Conservation (phyloP, 2,329 filamentous ascomycete genomes). For the Akanthomyces uredinophilus region DNA sequence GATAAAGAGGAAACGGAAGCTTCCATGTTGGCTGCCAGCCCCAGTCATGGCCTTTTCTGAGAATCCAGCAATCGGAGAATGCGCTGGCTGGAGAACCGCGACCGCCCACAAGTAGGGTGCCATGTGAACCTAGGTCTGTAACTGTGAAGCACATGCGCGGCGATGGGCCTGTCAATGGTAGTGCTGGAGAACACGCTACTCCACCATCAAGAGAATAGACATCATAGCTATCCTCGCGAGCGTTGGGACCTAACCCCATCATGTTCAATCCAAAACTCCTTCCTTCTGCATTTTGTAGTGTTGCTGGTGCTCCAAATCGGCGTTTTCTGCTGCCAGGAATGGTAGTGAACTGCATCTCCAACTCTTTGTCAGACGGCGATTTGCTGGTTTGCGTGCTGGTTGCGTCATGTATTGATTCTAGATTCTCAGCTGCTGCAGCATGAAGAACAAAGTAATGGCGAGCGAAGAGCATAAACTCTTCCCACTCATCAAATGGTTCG, state of each 20-base stretch:
- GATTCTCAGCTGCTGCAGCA: constrained; percentile 35
- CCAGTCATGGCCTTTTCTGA: constrained; percentile 42
- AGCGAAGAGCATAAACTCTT: constrained; percentile 82
- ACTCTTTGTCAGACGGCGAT: neutral
- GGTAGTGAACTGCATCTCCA: neutral
- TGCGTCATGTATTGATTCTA: neutral
- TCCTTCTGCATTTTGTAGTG: constrained; percentile 33
- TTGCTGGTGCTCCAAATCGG: constrained; percentile 56
- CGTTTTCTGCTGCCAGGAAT: constrained; percentile 31
- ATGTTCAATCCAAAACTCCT: constrained; percentile 40
- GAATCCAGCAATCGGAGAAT: constrained; percentile 71
- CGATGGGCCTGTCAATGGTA: constrained; percentile 27
- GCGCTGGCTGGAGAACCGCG: constrained; percentile 68
- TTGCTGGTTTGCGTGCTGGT: too few species aligned
- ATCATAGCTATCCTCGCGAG: constrained; percentile 46
- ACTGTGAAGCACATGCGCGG: constrained; percentile 70
- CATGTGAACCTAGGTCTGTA: constrained; percentile 55
- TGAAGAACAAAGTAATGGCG: constrained; percentile 78
- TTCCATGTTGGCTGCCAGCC: constrained; percentile 60
- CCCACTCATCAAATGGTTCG: constrained; percentile 93
- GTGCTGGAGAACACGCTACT: constrained; percentile 22
- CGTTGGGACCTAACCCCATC: constrained; percentile 41
- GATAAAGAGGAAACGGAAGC: constrained; percentile 67
- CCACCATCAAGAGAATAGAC: constrained; percentile 33
- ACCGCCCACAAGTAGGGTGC: constrained; percentile 68